Percentiles rank a stretch among this genome's conserved stretches.
Conservation (phyloP, 805 yeast genomes). For the Zygosaccharomyces pseudorouxii region DNA sequence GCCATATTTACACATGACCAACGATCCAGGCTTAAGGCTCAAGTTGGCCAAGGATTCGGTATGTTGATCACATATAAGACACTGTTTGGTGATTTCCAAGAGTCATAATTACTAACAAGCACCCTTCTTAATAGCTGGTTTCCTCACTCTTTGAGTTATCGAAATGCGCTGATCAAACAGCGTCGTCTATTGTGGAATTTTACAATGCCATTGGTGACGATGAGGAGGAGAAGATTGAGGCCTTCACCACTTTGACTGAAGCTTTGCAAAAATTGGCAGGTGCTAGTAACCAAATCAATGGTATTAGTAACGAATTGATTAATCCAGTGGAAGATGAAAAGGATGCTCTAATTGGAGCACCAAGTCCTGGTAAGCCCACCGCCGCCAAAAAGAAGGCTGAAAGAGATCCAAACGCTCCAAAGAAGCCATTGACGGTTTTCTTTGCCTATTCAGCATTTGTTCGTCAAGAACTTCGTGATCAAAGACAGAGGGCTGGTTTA, state of each 20-base stretch:
- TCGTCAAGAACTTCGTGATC: conserved; percentile 66
- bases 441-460: conserved; percentile 71
- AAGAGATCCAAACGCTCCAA: conserved; percentile 92
- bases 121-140: conserved; percentile 45
- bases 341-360: conserved; percentile 16
- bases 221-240: conserved; percentile 43
- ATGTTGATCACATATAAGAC: conserved; percentile 18
- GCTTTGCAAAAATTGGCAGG: conserved; percentile 39
- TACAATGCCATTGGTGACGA: conserved; percentile 53
- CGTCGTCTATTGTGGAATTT: conserved; percentile 72
- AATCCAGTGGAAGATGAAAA: conserved; percentile 36
- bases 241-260: conserved; percentile 41
- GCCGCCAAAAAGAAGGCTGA: conserved; percentile 45
- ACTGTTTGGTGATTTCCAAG: neutral
- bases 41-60: conserved; percentile 38
- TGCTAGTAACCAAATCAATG: conserved; percentile 34
- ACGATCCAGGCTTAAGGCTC: conserved; percentile 34
- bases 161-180: conserved; percentile 82
- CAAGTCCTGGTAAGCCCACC: conserved; percentile 24
- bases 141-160: conserved; percentile 77
- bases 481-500: conserved; percentile 54
- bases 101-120: conserved; percentile 10
- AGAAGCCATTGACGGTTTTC: conserved; percentile 86
- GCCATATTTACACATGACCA: conserved; percentile 20
- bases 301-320: conserved; percentile 28